Percentiles rank a stretch among this genome's conserved stretches.
Conservation (phyloP, 2,329 filamentous ascomycete species). For the Periconia digitata region DNA sequence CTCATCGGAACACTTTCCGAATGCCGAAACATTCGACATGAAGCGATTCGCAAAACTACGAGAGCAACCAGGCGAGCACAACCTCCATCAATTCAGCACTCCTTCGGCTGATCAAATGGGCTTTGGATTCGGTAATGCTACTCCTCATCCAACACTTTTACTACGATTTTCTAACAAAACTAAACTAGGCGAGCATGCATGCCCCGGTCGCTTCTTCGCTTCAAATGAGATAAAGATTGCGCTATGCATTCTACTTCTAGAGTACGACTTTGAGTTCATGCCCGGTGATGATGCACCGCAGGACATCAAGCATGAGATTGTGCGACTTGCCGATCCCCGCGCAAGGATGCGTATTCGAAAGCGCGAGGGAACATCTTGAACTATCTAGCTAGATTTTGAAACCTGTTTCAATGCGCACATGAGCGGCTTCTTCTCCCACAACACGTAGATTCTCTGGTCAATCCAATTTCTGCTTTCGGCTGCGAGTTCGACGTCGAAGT, state of each 20-base stretch:
- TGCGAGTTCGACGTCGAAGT: conserved; percentile 43
- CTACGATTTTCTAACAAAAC: not conserved
- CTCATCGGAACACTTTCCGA: not conserved
- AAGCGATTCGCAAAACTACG: not conserved
- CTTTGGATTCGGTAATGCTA: not conserved
- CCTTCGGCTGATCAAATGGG: not conserved
- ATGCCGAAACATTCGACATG: conserved; percentile 1
- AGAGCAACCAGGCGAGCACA: not conserved
- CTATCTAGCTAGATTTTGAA: not conserved
- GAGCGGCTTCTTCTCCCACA: conserved; percentile 43
- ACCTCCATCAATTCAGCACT: not conserved
- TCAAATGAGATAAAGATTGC: conserved; percentile 21
- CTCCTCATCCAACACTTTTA: not conserved
- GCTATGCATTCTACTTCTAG: not conserved
- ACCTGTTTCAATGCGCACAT: conserved; percentile 31
- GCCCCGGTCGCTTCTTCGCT: conserved; percentile 24
- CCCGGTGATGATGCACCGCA: not conserved
- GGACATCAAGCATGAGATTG: not conserved
- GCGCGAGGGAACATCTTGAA: not conserved
- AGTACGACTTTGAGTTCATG: not conserved
- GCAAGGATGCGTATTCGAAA: conserved; percentile 1
- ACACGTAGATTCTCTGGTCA: conserved; percentile 35
- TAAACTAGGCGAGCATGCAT: conserved; percentile 17
- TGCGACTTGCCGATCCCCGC: not conserved
- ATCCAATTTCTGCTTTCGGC: conserved; percentile 33